Conservation (phyloP, 768 basidiomycete genomes). For the Pleurotus sapidus region DNA sequence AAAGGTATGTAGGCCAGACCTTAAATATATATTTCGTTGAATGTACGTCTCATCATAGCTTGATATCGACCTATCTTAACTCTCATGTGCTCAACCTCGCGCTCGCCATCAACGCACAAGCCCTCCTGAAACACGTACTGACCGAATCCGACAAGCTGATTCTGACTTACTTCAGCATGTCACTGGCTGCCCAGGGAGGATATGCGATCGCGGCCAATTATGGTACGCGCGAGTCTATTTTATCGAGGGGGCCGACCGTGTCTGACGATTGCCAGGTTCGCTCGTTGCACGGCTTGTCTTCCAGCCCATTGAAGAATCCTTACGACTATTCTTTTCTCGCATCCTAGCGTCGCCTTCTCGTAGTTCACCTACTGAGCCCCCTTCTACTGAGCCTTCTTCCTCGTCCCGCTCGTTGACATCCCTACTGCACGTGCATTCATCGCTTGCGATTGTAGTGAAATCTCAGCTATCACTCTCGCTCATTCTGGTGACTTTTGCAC, state of each 20-base stretch:
- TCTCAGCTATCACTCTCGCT: slow-evolving; percentile 65
- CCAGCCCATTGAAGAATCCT: slow-evolving; percentile 93
- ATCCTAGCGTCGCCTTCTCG: slow-evolving; percentile 27
- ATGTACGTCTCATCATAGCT: not conserved
- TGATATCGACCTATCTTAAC: slow-evolving; percentile 22
- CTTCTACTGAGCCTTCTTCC: not conserved
- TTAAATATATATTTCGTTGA: not conserved
- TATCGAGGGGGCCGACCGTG: not conserved
- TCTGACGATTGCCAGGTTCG: slow-evolving; percentile 56
- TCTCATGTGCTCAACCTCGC: slow-evolving; percentile 57
- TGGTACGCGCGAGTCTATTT: slow-evolving; percentile 44
- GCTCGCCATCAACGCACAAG: slow-evolving; percentile 83
- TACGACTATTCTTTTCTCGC: slow-evolving; percentile 86
- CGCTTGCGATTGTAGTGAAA: slow-evolving; percentile 59
- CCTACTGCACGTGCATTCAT: slow-evolving; percentile 41
- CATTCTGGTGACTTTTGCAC: slow-evolving; percentile 71
- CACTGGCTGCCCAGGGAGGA: slow-evolving; percentile 85
- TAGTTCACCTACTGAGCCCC: not conserved
- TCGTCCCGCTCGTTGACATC: slow-evolving; percentile 10
- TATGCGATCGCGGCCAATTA: slow-evolving; percentile 97
- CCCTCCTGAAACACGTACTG: slow-evolving; percentile 88
- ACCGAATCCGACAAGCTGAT: slow-evolving; percentile 95
- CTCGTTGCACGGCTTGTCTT: slow-evolving; percentile 90
- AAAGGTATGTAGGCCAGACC: too few species aligned
- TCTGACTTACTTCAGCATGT: slow-evolving; percentile 72